phyloP scores from a whole-genome alignment of 495 filamentous ascomycete genomes.

The Lepraria neglecta region DNA sequence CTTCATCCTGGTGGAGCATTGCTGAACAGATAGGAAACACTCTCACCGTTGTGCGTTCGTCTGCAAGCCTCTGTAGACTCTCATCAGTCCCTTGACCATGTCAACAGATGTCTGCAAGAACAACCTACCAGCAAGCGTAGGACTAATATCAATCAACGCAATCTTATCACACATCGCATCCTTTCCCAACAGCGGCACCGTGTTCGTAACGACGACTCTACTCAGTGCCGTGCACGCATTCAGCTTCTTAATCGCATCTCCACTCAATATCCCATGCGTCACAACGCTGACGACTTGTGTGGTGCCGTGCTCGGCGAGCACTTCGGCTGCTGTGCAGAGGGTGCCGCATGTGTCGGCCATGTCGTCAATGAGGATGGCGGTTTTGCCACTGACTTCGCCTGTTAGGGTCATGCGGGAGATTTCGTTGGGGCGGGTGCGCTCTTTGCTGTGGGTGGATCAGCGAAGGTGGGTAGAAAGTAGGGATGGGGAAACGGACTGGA shows the following conservation, averaged over 20 bases:
- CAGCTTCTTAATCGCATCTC: constrained; percentile 82
- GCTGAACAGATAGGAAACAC: constrained; percentile 88
- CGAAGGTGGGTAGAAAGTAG: neutral
- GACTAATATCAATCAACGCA: constrained; percentile 87
- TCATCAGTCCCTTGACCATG: neutral
- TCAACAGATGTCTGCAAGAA: constrained; percentile 6
- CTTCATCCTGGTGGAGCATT: constrained; percentile 56
- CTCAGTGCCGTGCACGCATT: constrained; percentile 69
- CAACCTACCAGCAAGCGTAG: constrained; percentile 54
- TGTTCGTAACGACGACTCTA: constrained; percentile 90
- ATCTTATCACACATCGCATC: constrained; percentile 69
- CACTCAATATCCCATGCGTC: constrained; percentile 90
- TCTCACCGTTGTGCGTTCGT: constrained; percentile 93
- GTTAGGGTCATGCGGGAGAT: constrained; percentile 90
- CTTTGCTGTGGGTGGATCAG: constrained; percentile 47
- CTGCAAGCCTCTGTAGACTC: constrained; percentile 50
- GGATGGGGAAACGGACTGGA: constrained; percentile 51
- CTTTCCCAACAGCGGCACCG: constrained; percentile 85
- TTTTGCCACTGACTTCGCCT: constrained; percentile 54
- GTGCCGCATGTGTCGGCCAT: constrained; percentile 88
- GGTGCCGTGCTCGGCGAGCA: constrained; percentile 83
- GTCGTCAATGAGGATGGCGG: constrained; percentile 75
- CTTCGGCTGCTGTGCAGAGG: constrained; percentile 85
- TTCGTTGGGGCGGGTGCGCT: constrained; percentile 90
- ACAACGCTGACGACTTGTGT: constrained; percentile 87